Evolutionary conservation across 2,329 filamentous ascomycete genomes (phyloP).

Genomic region (Neobulgaria alba): DNA sequence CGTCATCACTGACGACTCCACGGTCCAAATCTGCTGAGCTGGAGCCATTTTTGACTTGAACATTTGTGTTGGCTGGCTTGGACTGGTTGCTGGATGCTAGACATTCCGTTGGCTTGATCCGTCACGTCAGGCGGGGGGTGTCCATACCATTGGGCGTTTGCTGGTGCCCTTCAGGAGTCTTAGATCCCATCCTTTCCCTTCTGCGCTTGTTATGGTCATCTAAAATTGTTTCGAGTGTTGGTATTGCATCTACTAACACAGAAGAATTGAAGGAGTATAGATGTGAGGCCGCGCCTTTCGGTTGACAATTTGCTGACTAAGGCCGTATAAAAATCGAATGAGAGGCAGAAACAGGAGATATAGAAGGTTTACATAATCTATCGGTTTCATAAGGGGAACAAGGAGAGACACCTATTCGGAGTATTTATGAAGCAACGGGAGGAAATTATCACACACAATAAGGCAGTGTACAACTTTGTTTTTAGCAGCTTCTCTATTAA

Average conservation of each 20-base stretch:
- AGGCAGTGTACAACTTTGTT: no score
- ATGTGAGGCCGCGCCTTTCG: slow-evolving; percentile 4
- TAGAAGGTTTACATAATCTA: no score
- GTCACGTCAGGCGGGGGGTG: background rate
- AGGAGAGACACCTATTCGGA: no score
- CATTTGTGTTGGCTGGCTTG: slow-evolving; percentile 11
- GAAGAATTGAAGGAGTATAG: background rate
- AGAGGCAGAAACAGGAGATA: no score
- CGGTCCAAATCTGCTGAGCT: slow-evolving; percentile 19
- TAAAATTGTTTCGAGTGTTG: background rate
- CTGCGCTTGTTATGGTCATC: slow-evolving; percentile 1
- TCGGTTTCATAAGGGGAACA: no score
- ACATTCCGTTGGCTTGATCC: slow-evolving; percentile 1
- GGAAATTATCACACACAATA: no score
- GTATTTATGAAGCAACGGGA: no score
- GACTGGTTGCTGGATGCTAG: slow-evolving; percentile 12
- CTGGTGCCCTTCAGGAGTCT: slow-evolving; percentile 17
- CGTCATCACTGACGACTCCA: slow-evolving; percentile 15
- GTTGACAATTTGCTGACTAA: slow-evolving; percentile 4
- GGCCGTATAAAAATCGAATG: no score
- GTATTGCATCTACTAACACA: background rate
- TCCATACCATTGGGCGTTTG: slow-evolving; percentile 17
- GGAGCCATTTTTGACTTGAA: slow-evolving; percentile 9
- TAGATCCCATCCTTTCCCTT: slow-evolving; percentile 18
- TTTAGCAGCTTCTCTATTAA: no score